phyloP scores from a whole-genome alignment of 1,284 basidiomycete genomes.

The Fomitopsis betulina region DNA sequence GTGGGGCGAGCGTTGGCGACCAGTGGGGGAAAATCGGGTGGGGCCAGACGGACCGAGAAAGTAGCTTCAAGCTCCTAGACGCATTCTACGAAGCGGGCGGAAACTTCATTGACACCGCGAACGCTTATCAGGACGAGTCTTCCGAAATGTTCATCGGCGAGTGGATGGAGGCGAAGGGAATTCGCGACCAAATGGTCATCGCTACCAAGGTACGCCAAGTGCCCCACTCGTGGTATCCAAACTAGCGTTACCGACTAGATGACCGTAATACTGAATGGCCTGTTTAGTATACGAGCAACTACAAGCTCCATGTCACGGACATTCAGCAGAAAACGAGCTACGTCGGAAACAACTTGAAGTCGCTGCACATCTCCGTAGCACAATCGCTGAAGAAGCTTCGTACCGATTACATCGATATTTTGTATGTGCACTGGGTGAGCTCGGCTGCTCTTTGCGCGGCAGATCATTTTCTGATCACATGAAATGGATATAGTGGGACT shows the following conservation, averaged over 20 bases:
- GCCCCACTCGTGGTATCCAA: not conserved
- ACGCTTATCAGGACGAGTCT: slow-evolving; percentile 33
- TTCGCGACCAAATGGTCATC: slow-evolving; percentile 37
- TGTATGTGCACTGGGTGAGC: slow-evolving; percentile 45
- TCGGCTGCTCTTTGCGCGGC: not conserved
- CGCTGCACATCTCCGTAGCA: slow-evolving; percentile 39
- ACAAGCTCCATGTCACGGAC: slow-evolving; percentile 14
- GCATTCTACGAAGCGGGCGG: slow-evolving; percentile 21
- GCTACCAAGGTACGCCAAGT: slow-evolving; percentile 30
- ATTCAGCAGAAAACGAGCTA: slow-evolving; percentile 36
- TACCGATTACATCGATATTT: slow-evolving; percentile 49
- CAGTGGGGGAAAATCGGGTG: slow-evolving; percentile 31
- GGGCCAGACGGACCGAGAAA: slow-evolving; percentile 32
- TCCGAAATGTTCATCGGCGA: slow-evolving; percentile 33
- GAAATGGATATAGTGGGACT: slow-evolving; percentile 33
- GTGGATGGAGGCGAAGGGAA: slow-evolving; percentile 34
- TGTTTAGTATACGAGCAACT: slow-evolving; percentile 10
- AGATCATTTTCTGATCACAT: not conserved
- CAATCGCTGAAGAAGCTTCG: slow-evolving; percentile 51
- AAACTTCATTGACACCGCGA: slow-evolving; percentile 20
- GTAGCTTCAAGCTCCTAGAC: slow-evolving; percentile 11
- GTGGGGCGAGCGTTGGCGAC: slow-evolving; percentile 47
- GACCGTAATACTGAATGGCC: not conserved
- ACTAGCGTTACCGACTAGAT: not conserved
- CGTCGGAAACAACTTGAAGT: slow-evolving; percentile 44